Base-by-base conservation (phyloP, 306 rosid genomes). In the Leucaena leucocephala region DNA sequence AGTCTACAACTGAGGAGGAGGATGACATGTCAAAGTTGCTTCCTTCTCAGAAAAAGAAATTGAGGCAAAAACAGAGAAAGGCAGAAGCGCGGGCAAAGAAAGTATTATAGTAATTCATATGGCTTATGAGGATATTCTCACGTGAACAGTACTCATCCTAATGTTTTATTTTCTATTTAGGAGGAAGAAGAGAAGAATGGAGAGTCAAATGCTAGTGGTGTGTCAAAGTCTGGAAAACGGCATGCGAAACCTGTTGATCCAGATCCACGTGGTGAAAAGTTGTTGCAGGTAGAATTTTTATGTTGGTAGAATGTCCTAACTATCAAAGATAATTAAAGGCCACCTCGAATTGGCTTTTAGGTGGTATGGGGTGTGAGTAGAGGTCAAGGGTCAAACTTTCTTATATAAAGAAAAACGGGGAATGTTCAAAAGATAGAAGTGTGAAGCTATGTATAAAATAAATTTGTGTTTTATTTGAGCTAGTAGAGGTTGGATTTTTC, bases 191-290 rank as follows among this genome's bases (percentile, higher is more conserved):
- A 79, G 69, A 95, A 93, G 82, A 91, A 85, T 73, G 99, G 89
- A 85, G 99, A 95, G 80, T 84, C 82, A 38, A 90, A 82, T 87
- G 77, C 88, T 19, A 71, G 80, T 38, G 86, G 87, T 39, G 84
- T 77, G 45, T 93, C 97, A 3, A 95, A 90, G 84, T 87, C 96
- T 72, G 99, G 99, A 74, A 95, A 95, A 75, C 90, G 93, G 10
- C 86, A 90, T 81, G 94, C 84, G 65, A 95, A 95, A 78, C 93
- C 96, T 82, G 97, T 90, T 27, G 99, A 95, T 84, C 91, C 92
- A 66, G 98, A 95, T 87, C 99, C 99, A 5, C 85, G 84, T 8
- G 99, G 98, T 57, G 94, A 93, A 82, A 95, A 93, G 87, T 85
- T 95, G 85, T 75, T 90, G 88, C 97, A 95, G 99, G 99, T 95